phyloP scores from a whole-genome alignment of 2,329 filamentous ascomycete genomes.

The Neonectria hederae region DNA sequence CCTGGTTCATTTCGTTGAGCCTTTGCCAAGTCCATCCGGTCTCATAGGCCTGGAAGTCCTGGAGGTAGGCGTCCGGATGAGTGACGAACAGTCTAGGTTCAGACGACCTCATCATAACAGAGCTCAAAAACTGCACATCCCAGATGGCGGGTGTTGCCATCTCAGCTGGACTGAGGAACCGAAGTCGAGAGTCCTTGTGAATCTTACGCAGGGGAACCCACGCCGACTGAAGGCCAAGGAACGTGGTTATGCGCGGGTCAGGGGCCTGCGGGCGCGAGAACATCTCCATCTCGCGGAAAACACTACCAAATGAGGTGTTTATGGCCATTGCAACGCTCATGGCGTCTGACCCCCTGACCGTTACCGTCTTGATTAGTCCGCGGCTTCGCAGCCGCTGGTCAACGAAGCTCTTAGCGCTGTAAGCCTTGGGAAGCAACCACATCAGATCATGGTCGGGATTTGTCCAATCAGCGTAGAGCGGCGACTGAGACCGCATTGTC shows the following conservation, averaged over 20 bases:
- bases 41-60: conserved; percentile 64
- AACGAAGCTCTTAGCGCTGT: conserved; percentile 67
- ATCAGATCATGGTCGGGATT: conserved; percentile 58
- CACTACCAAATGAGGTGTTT: conserved; percentile 66
- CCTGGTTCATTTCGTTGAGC: conserved; percentile 69
- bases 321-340: conserved; percentile 74
- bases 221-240: conserved; percentile 70
- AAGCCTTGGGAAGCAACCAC: conserved; percentile 76
- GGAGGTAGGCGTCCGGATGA: conserved; percentile 77
- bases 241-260: conserved; percentile 50
- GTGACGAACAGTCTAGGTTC: conserved; percentile 79
- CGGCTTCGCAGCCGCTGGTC: conserved; percentile 79
- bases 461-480: conserved; percentile 59
- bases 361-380: conserved; percentile 73
- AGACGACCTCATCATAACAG: conserved; percentile 77
- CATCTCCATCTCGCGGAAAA: conserved; percentile 59
- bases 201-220: conserved; percentile 83
- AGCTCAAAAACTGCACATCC: conserved; percentile 75
- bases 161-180: conserved; percentile 75
- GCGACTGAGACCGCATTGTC: conserved; percentile 58
- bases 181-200: conserved; percentile 76
- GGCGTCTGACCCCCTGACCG: conserved; percentile 70
- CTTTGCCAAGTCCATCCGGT: conserved; percentile 76
- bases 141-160: conserved; percentile 78
- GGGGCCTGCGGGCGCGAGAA: conserved; percentile 41